These are phyloP conservation scores for Amylocarpus encephaloides DNA, from an alignment of 2,329 filamentous ascomycete genomes.

Conservation along the genomic window DNA sequence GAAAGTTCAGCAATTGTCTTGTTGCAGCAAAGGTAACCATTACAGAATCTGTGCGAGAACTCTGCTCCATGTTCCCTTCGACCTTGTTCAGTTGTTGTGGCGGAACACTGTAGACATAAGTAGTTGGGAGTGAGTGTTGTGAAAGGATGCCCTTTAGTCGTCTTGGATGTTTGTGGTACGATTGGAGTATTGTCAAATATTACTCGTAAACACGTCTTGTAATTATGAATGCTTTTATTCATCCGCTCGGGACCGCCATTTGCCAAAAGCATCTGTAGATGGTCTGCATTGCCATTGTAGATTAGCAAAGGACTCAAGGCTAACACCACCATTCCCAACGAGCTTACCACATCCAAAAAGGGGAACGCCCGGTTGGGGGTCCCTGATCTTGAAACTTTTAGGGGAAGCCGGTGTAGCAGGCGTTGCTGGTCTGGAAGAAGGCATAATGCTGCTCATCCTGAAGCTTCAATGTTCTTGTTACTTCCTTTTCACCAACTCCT, in stretches of 20 bases:
- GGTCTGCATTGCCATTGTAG: slow-evolving; percentile 45
- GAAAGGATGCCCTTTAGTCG: slow-evolving; percentile 47
- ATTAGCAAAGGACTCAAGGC: slow-evolving; percentile 12
- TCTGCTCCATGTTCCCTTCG: slow-evolving; percentile 60
- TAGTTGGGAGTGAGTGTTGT: slow-evolving; percentile 63
- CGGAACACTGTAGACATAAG: slow-evolving; percentile 67
- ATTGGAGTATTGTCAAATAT: slow-evolving; percentile 63
- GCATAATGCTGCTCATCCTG: slow-evolving; percentile 21
- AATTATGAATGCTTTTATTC: slow-evolving; percentile 63
- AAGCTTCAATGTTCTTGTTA: slow-evolving; percentile 1
- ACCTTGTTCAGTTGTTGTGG: slow-evolving; percentile 60
- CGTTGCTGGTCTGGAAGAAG: slow-evolving; percentile 26
- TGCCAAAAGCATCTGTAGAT: slow-evolving; percentile 61
- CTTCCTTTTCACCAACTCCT: not conserved
- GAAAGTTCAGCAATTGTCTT: slow-evolving; percentile 6
- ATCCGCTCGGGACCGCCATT: slow-evolving; percentile 52
- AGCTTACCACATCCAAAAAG: slow-evolving; percentile 58
- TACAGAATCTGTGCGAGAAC: slow-evolving; percentile 70
- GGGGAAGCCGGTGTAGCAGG: slow-evolving; percentile 25
- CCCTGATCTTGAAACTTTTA: slow-evolving; percentile 45
- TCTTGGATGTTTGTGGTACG: slow-evolving; percentile 59
- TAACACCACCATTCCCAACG: slow-evolving; percentile 9
- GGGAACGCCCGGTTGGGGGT: slow-evolving; percentile 50
- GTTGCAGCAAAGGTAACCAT: slow-evolving; percentile 13
- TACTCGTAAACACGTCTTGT: slow-evolving; percentile 63